Evolutionary conservation across 257 asterid genomes (phyloP).

Genomic region (Osmanthus fragrans): DNA sequence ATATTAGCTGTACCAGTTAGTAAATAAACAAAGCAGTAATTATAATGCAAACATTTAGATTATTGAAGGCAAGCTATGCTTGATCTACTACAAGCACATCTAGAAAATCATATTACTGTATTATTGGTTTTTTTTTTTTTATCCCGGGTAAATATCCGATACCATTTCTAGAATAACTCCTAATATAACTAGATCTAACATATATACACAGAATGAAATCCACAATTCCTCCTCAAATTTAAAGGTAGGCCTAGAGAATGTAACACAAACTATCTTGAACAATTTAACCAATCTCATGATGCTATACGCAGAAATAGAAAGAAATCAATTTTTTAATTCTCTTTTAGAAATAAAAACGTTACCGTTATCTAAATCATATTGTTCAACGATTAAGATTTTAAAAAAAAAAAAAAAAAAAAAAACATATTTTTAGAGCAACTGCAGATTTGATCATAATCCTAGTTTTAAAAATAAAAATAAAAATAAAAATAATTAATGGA

Average conservation of each 20-base stretch:
- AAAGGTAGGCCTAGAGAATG: background rate
- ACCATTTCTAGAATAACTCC: background rate
- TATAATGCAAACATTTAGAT: background rate
- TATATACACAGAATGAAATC: background rate
- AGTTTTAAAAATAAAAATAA: no score
- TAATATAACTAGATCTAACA: background rate
- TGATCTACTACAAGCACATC: background rate
- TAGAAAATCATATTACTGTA: background rate
- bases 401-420: no score
- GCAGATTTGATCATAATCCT: background rate
- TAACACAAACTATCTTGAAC: background rate
- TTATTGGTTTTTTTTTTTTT: background rate
- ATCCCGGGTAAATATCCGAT: no score
- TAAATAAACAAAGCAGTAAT: background rate
- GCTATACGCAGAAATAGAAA: background rate
- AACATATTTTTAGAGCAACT: background rate
- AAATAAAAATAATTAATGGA: no score
- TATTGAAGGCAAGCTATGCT: background rate
- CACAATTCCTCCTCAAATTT: background rate
- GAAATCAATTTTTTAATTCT: background rate
- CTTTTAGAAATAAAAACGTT: no score
- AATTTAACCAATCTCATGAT: background rate
- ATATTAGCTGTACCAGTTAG: background rate
- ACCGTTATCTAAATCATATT: background rate
- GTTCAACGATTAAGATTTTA: background rate